phyloP scores from a whole-genome alignment of 2,329 filamentous ascomycete genomes.

The Colletotrichum tropicale region DNA sequence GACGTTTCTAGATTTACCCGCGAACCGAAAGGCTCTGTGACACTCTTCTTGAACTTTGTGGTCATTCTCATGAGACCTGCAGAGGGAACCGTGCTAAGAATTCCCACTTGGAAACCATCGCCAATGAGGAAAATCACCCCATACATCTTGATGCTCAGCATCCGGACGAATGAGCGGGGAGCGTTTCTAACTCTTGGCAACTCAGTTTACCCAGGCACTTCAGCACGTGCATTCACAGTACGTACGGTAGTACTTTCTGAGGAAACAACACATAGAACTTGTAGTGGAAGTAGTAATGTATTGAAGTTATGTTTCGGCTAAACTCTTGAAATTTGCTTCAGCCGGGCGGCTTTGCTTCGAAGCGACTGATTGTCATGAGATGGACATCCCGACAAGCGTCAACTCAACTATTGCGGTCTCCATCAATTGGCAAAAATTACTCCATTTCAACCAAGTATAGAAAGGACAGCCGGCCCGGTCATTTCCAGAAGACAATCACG shows the following conservation, averaged over 20 bases:
- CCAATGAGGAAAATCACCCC: background rate
- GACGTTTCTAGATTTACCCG: background rate
- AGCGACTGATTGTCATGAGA: background rate
- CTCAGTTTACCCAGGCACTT: background rate
- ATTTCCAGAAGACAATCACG: background rate
- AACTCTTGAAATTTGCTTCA: background rate
- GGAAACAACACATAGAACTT: background rate
- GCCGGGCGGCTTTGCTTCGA: background rate
- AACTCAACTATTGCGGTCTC: rapidly evolving
- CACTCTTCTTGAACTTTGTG: background rate
- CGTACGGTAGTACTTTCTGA: background rate
- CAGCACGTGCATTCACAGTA: background rate
- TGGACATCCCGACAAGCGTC: rapidly evolving
- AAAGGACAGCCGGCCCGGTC: background rate
- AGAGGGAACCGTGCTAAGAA: background rate
- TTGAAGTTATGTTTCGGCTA: background rate
- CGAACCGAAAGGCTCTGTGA: background rate
- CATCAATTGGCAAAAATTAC: background rate
- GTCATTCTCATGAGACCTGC: background rate
- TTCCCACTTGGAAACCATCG: background rate
- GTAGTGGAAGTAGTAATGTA: background rate
- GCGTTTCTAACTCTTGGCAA: background rate
- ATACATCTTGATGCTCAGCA: background rate
- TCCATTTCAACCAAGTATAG: background rate
- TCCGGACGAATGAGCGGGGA: background rate